These are phyloP conservation scores for Chimonanthus salicifolius DNA, from an alignment of 164 flowering plant species.

Conservation along the genomic window DNA sequence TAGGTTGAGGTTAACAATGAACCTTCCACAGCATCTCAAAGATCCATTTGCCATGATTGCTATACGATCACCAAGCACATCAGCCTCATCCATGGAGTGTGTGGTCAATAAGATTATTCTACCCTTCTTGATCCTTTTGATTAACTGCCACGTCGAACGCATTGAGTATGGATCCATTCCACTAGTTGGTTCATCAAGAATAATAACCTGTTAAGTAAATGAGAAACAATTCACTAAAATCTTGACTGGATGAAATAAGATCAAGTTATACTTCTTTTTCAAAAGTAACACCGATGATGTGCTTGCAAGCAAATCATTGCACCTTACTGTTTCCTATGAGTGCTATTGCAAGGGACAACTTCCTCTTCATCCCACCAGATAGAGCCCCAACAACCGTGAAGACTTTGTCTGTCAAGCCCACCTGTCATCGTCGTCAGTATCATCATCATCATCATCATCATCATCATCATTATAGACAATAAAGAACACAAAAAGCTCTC, in stretches of 20 bases:
- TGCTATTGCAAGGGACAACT: conserved; percentile 91
- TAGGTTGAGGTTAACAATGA: conserved; percentile 1
- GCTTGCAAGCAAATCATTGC: background rate
- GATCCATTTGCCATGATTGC: conserved; percentile 99
- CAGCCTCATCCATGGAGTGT: conserved; percentile 99
- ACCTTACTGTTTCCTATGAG: conserved; percentile 97
- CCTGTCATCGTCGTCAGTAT: conserved; percentile 31
- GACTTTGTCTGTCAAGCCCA: conserved; percentile 82
- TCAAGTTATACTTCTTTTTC: too few relatives aligned
- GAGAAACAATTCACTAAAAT: background rate
- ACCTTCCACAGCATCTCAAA: conserved; percentile 98
- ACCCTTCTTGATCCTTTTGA: conserved; percentile 83
- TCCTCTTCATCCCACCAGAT: conserved; percentile 99
- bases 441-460: background rate
- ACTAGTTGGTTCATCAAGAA: conserved; percentile 99
- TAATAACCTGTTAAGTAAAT: conserved; percentile 52
- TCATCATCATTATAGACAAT: background rate
- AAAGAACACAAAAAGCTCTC: too few relatives aligned
- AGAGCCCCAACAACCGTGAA: conserved; percentile 66
- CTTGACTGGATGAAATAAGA: conserved; percentile 5
- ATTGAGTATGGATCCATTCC: conserved; percentile 99
- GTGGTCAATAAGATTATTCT: conserved; percentile 88
- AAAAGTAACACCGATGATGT: background rate
- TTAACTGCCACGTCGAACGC: conserved; percentile 97
- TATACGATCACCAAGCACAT: conserved; percentile 92